Conservation (phyloP, 805 yeast species). For the Starmerella stellata region DNA sequence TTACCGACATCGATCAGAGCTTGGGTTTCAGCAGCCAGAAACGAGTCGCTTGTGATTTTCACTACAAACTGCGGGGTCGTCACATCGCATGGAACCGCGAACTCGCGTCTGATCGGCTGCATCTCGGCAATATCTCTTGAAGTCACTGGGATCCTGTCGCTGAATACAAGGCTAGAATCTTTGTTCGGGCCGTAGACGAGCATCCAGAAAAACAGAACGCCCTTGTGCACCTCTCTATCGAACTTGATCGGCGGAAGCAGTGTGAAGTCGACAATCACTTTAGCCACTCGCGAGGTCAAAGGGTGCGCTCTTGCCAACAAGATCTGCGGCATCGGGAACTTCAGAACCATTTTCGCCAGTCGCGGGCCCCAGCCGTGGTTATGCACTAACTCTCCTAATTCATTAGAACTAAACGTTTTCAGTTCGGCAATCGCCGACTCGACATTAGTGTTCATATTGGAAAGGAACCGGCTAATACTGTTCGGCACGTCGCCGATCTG, state of each 20-base stretch:
- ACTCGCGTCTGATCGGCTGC: conserved; percentile 50
- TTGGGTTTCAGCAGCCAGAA: conserved; percentile 72
- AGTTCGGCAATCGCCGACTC: conserved; percentile 37
- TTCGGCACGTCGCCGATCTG: conserved; percentile 48
- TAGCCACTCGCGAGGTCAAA: conserved; percentile 66
- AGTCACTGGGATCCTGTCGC: conserved; percentile 58
- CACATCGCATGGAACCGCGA: conserved; percentile 77
- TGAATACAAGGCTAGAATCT: conserved; percentile 67
- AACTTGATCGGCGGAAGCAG: conserved; percentile 37
- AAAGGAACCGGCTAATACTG: conserved; percentile 38
- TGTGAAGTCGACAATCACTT: conserved; percentile 58
- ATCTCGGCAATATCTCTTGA: conserved; percentile 34
- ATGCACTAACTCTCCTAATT: conserved; percentile 79
- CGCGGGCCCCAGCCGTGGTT: conserved; percentile 55
- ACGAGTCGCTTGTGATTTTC: conserved; percentile 60
- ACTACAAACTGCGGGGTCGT: conserved; percentile 76
- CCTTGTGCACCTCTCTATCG: conserved; percentile 70
- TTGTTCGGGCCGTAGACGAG: conserved; percentile 39
- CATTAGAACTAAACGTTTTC: conserved; percentile 53
- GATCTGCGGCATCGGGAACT: conserved; percentile 52
- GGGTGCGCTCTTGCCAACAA: conserved; percentile 75
- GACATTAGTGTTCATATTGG: conserved; percentile 27
- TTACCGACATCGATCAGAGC: conserved; percentile 78
- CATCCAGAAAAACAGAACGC: conserved; percentile 77
- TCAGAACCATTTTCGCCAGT: conserved; percentile 40